These are phyloP conservation scores for Syzygium aqueum DNA, from an alignment of 345 rosid species.

Conservation along the genomic window DNA sequence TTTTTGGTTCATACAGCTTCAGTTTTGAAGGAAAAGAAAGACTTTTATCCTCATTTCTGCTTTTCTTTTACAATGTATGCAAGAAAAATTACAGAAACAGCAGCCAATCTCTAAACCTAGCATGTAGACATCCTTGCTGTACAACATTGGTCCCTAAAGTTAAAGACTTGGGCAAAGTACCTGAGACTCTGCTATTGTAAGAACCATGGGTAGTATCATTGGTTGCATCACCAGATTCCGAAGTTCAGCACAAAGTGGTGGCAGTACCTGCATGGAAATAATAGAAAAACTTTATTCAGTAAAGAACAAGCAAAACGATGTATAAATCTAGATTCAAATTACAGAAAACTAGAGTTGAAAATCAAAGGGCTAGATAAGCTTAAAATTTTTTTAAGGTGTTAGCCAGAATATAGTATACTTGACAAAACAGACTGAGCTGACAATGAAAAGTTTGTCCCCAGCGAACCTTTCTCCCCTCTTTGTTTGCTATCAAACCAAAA, in stretches of 20 bases:
- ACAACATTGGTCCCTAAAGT: neutral
- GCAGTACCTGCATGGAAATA: conserved; percentile 61
- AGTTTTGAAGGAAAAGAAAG: neutral
- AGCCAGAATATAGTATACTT: neutral
- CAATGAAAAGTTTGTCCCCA: neutral
- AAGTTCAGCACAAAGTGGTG: conserved; percentile 97
- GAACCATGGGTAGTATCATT: conserved; percentile 92
- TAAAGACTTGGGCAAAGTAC: conserved; percentile 16
- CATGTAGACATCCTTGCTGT: neutral
- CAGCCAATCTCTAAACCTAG: neutral
- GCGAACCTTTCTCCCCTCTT: neutral
- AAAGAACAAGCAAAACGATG: neutral
- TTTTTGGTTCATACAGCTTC: neutral
- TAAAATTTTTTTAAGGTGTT: neutral
- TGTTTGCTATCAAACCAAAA: neutral
- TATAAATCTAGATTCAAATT: neutral
- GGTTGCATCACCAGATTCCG: conserved; percentile 98
- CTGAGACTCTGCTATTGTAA: conserved; percentile 94
- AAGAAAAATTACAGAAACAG: neutral
- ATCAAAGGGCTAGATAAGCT: neutral
- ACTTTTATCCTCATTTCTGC: neutral
- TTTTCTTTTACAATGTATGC: neutral
- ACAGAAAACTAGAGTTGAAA: neutral
- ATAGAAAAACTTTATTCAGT: conserved; percentile 4
- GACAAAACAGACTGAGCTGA: neutral